Percentiles rank a stretch among this genome's conserved stretches.
Conservation (phyloP, 2,329 filamentous ascomycete genomes). For the Monilinia polystroma region DNA sequence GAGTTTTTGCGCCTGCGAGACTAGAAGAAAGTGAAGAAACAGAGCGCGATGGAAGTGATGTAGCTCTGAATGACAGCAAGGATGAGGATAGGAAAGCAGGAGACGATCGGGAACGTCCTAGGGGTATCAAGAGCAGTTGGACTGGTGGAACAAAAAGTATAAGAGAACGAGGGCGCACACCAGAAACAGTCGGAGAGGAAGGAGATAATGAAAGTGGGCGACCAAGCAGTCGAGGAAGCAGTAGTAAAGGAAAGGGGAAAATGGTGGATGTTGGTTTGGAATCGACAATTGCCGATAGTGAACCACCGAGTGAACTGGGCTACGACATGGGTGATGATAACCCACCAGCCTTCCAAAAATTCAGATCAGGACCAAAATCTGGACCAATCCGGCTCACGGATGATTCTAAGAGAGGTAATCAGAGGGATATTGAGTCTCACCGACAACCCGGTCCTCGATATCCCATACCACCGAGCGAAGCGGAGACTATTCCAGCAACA, state of each 20-base stretch:
- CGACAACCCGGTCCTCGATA: slow-evolving; percentile 26
- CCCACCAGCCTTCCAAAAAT: slow-evolving; percentile 63
- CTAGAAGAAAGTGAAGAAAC: slow-evolving; percentile 83
- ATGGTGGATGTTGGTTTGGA: slow-evolving; percentile 89
- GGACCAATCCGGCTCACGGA: slow-evolving; percentile 38
- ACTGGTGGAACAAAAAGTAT: slow-evolving; percentile 47
- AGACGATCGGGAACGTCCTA: slow-evolving; percentile 47
- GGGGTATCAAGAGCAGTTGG: slow-evolving; percentile 64
- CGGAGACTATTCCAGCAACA: slow-evolving; percentile 52
- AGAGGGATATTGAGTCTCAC: slow-evolving; percentile 33
- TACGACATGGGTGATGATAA: slow-evolving; percentile 54
- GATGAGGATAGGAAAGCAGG: slow-evolving; percentile 48
- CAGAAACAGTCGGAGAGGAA: slow-evolving; percentile 42
- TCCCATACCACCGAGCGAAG: slow-evolving; percentile 36
- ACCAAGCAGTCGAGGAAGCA: slow-evolving; percentile 36
- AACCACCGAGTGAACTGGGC: slow-evolving; percentile 60
- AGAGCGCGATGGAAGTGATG: slow-evolving; percentile 66
- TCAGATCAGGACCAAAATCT: slow-evolving; percentile 41
- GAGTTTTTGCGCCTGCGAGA: slow-evolving; percentile 81
- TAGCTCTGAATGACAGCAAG: slow-evolving; percentile 53
- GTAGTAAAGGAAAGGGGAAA: slow-evolving; percentile 58
- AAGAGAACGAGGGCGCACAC: slow-evolving; percentile 34
- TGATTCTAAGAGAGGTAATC: slow-evolving; percentile 29
- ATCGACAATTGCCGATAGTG: slow-evolving; percentile 58
- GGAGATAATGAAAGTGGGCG: slow-evolving; percentile 36